Percentiles rank a stretch among this genome's conserved stretches.
phyloP scores from a whole-genome alignment of 2,329 filamentous ascomycete species.

The Sarocladium kiliense region DNA sequence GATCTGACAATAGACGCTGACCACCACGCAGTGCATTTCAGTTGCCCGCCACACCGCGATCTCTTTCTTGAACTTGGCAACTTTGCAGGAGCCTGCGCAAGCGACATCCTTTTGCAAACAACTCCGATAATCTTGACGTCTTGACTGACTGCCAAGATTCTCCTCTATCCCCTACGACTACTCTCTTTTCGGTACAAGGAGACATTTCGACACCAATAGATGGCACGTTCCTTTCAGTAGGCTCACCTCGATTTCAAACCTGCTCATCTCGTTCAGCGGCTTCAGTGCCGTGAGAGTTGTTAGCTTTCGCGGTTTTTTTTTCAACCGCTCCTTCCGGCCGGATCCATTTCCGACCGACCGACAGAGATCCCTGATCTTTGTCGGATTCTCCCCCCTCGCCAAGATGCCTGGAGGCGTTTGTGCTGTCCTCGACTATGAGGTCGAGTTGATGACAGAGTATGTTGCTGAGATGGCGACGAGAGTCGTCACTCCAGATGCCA shows the following conservation, averaged over 20 bases:
- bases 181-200: not conserved
- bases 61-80: too few species aligned
- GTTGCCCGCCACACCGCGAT: too few species aligned
- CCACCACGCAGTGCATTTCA: too few species aligned
- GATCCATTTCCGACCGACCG: slow-evolving; percentile 19
- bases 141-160: slow-evolving; percentile 8
- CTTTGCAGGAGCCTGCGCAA: too few species aligned
- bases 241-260: not conserved
- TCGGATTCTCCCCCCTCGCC: slow-evolving; percentile 28
- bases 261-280: not conserved
- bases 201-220: not conserved
- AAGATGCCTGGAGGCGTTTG: slow-evolving; percentile 79
- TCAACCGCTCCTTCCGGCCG: slow-evolving; percentile 14
- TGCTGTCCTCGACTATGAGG: slow-evolving; percentile 92
- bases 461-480: slow-evolving; percentile 79
- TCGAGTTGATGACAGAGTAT: slow-evolving; percentile 93
- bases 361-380: slow-evolving; percentile 37
- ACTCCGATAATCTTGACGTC: slow-evolving; percentile 1
- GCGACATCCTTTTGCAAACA: not conserved
- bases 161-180: not conserved
- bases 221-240: not conserved
- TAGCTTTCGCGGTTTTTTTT: not conserved
- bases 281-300: not conserved
- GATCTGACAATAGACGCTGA: too few species aligned
- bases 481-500: slow-evolving; percentile 46